Evolutionary conservation across 179 eudicot genomes (phyloP).

Genomic region (Sideroxylon spinosum): DNA sequence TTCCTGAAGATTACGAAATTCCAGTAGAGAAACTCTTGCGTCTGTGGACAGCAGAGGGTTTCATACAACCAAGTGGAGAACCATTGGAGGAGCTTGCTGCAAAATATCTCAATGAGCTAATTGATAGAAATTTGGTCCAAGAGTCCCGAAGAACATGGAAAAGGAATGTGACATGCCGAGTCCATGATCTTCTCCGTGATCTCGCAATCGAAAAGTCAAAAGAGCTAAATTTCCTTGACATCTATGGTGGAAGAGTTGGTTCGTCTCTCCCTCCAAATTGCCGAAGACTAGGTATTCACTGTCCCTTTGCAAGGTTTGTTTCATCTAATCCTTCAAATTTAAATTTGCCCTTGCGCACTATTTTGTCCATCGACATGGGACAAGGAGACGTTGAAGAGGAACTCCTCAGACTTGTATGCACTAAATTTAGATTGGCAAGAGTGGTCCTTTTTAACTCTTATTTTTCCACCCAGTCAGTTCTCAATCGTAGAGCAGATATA

Average conservation of each 20-base stretch:
- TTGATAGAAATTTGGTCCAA: slow-evolving; percentile 6
- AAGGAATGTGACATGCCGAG: background rate
- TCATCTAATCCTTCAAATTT: no score
- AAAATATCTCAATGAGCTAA: background rate
- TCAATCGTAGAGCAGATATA: background rate
- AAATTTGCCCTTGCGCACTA: no score
- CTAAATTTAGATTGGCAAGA: background rate
- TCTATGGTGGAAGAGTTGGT: background rate
- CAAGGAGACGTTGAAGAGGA: no score
- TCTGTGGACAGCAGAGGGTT: no score
- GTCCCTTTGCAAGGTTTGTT: no score
- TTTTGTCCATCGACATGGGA: no score
- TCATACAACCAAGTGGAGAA: background rate
- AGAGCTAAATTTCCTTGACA: background rate
- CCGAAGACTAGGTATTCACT: no score
- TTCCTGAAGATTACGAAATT: background rate
- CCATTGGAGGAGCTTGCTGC: background rate
- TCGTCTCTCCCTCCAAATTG: background rate
- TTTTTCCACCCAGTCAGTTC: background rate
- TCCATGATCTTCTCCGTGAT: slow-evolving; percentile 1
- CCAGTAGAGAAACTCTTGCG: background rate
- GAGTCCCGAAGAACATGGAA: background rate
- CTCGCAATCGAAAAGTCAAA: slow-evolving; percentile 6
- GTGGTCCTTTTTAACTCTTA: background rate
- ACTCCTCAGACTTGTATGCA: background rate